A percentile compares a stretch with the other conserved stretches of the same genome.
Evolutionary conservation across 169 alveolate genomes (phyloP).

Genomic region (Plasmodium berghei): DNA sequence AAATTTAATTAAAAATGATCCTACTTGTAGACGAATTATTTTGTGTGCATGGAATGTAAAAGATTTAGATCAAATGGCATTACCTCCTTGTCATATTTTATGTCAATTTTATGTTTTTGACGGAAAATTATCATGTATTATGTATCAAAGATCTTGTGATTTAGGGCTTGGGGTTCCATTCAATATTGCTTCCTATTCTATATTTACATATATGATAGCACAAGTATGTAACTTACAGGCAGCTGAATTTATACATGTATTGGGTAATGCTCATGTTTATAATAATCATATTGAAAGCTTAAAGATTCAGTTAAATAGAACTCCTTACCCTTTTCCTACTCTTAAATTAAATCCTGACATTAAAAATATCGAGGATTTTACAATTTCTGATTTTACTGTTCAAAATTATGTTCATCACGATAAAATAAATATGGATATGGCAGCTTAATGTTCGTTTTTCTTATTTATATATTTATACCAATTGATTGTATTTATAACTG

Average conservation of each 20-base stretch:
- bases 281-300: slow-evolving; percentile 94
- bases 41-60: slow-evolving; percentile 97
- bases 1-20: slow-evolving; percentile 92
- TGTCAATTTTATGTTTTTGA: slow-evolving; percentile 95
- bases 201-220: slow-evolving; percentile 96
- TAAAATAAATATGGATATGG: slow-evolving; percentile 93
- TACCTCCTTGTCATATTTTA: slow-evolving; percentile 99
- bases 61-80: slow-evolving; percentile 96
- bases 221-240: slow-evolving; percentile 90
- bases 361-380: slow-evolving; percentile 92
- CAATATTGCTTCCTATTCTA: slow-evolving; percentile 97
- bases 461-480: neutral
- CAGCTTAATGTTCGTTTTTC: slow-evolving; percentile 79
- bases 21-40: slow-evolving; percentile 94
- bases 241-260: slow-evolving; percentile 94
- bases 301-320: slow-evolving; percentile 91
- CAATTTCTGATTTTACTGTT: slow-evolving; percentile 91
- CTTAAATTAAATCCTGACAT: slow-evolving; percentile 91
- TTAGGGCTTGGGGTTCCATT: slow-evolving; percentile 99
- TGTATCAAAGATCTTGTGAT: slow-evolving; percentile 98
- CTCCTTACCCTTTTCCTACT: slow-evolving; percentile 98
- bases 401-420: slow-evolving; percentile 93
- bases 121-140: slow-evolving; percentile 94
- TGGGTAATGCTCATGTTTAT: slow-evolving; percentile 98
- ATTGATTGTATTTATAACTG: too few relatives aligned